A percentile compares a stretch with the other conserved stretches of the same genome.
Conservation (phyloP, 1,139 yeast species). For the Tardiomyces digboiensis region DNA sequence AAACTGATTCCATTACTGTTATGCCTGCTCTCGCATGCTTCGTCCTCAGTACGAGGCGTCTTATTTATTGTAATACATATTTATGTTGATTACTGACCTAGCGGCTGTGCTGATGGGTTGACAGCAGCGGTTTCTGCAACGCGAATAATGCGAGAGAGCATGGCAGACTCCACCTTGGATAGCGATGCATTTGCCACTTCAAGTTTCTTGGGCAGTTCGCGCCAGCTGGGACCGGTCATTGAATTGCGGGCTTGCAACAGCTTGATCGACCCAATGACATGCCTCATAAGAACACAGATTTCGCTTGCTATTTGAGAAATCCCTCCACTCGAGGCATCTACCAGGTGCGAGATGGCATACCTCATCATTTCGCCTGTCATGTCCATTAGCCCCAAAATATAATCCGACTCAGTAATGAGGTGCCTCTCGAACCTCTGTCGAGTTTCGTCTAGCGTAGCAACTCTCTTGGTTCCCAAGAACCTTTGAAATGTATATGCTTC, state of each 20-base stretch:
- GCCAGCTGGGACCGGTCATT: conserved; percentile 7
- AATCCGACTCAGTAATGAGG: conserved; percentile 17
- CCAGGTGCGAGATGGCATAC: conserved; percentile 21
- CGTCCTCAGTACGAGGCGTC: no score
- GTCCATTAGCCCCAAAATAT: conserved; percentile 34
- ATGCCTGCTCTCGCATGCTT: no score
- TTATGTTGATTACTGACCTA: no score
- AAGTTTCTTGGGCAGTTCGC: conserved; percentile 10
- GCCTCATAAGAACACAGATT: conserved; percentile 9
- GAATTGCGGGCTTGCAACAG: conserved; percentile 4
- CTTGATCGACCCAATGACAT: conserved; percentile 4
- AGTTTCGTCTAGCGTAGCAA: conserved; percentile 9
- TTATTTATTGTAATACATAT: no score
- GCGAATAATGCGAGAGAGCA: conserved; percentile 4
- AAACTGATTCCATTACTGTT: no score
- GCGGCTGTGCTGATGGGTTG: no score
- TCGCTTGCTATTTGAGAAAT: conserved; percentile 9
- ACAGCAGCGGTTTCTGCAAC: background rate
- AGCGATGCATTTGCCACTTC: conserved; percentile 13
- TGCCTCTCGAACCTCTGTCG: conserved; percentile 4
- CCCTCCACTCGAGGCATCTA: conserved; percentile 1
- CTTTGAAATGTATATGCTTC: conserved; percentile 33
- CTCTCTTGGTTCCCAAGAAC: conserved; percentile 16
- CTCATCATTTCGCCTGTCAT: conserved; percentile 38
- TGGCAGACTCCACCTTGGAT: conserved; percentile 16